Conservation (phyloP, 495 filamentous ascomycete species). For the Trypethelium eluteriae region DNA sequence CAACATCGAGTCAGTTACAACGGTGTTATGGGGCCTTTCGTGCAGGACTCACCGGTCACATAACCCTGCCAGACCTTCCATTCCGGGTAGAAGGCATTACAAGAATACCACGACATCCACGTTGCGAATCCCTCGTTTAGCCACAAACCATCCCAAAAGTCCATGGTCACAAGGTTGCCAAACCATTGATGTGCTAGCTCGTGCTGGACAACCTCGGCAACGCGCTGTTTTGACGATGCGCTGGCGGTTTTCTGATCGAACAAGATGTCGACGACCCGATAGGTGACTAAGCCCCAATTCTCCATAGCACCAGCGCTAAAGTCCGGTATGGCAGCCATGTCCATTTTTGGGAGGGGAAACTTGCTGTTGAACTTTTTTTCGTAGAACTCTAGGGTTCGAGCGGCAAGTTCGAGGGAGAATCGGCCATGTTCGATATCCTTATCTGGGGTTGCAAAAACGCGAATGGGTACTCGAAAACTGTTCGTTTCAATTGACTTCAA, state of each 20-base stretch:
- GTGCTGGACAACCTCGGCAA: conserved; percentile 92
- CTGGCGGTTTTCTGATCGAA: conserved; percentile 87
- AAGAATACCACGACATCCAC: conserved; percentile 69
- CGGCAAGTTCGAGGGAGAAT: conserved; percentile 62
- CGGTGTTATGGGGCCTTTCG: not conserved
- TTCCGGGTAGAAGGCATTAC: conserved; percentile 85
- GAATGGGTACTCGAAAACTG: conserved; percentile 63
- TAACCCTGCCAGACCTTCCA: conserved; percentile 99
- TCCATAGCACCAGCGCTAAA: conserved; percentile 95
- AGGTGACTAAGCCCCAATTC: conserved; percentile 97
- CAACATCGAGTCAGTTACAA: not conserved
- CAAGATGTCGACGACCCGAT: conserved; percentile 83
- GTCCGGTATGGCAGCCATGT: conserved; percentile 95
- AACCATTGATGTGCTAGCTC: conserved; percentile 99
- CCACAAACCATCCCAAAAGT: conserved; percentile 98
- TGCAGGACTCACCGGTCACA: conserved; percentile 46
- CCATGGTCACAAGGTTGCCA: conserved; percentile 97
- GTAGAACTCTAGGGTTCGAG: conserved; percentile 62
- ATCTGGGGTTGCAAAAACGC: conserved; percentile 60
- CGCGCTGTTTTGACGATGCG: conserved; percentile 84
- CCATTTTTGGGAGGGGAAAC: conserved; percentile 80
- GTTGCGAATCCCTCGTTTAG: conserved; percentile 98
- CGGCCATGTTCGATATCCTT: conserved; percentile 58
- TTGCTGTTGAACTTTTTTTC: conserved; percentile 66
- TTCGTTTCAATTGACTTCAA: conserved; percentile 68